Evolutionary conservation across 805 yeast species (phyloP).

Genomic region (Scheffersomyces amazonensis): DNA sequence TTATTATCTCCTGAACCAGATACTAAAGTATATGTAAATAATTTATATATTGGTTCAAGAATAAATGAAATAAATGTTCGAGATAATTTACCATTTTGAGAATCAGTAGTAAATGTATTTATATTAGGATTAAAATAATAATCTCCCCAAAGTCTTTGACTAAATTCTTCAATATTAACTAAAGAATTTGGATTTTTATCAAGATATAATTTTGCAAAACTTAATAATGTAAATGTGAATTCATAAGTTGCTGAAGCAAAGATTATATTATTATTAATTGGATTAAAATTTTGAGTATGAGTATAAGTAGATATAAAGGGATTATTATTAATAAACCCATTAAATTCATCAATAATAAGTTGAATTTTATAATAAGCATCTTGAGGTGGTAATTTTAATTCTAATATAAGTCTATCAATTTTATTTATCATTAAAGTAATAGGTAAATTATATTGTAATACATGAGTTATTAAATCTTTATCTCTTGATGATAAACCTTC

Average conservation of each 20-base stretch:
- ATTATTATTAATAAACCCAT: conserved; percentile 43
- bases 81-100: conserved; percentile 18
- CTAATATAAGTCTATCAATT: conserved; percentile 80
- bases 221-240: conserved; percentile 62
- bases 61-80: conserved; percentile 63
- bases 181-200: conserved; percentile 5
- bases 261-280: conserved; percentile 61
- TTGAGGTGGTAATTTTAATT: conserved; percentile 67
- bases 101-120: conserved; percentile 43
- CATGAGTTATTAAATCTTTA: conserved; percentile 47
- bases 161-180: conserved; percentile 38
- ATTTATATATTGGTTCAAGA: conserved; percentile 77
- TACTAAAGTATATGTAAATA: conserved; percentile 59
- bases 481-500: conserved; percentile 74
- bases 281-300: conserved; percentile 44
- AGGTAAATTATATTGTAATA: conserved; percentile 48
- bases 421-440: conserved; percentile 71
- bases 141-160: conserved; percentile 75
- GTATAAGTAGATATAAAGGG: conserved; percentile 23
- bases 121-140: conserved; percentile 44
- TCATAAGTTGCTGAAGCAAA: conserved; percentile 69
- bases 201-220: conserved; percentile 58
- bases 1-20: conserved; percentile 37
- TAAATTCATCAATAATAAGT: conserved; percentile 61
- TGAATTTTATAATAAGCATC: conserved; percentile 72